Conservation (phyloP, 139 green algal genomes). For the Picochlorum costavermella region DNA sequence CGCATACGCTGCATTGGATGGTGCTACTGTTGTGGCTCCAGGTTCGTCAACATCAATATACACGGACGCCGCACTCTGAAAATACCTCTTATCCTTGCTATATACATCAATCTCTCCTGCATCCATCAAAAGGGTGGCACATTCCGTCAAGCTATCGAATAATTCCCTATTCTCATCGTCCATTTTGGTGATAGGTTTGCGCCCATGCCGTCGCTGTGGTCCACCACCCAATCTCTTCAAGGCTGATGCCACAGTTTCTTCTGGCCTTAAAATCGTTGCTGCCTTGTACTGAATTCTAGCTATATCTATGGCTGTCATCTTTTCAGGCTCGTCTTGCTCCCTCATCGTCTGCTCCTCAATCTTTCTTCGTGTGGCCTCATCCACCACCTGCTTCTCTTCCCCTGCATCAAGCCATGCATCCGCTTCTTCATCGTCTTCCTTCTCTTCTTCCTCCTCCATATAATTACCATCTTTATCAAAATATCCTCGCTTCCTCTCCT, state of each 20-base stretch:
- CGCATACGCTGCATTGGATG: constrained; percentile 20
- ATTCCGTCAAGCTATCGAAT: constrained; percentile 47
- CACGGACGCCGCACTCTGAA: constrained; percentile 30
- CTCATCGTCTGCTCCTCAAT: constrained; percentile 28
- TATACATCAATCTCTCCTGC: constrained; percentile 49
- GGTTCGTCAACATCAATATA: constrained; percentile 33
- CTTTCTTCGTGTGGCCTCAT: constrained; percentile 25
- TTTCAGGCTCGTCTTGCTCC: constrained; percentile 16
- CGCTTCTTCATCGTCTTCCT: constrained; percentile 35
- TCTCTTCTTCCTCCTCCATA: constrained; percentile 40
- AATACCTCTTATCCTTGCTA: constrained; percentile 29
- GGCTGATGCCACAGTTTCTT: constrained; percentile 48
- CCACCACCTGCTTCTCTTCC: constrained; percentile 44
- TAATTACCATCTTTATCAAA: constrained; percentile 72
- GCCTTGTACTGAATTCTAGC: constrained; percentile 42
- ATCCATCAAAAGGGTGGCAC: constrained; percentile 40
- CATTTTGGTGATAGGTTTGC: constrained; percentile 10
- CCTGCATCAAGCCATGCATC: constrained; percentile 55
- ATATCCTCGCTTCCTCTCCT: constrained; percentile 54
- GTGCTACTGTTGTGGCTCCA: constrained; percentile 4
- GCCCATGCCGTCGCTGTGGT: constrained; percentile 14
- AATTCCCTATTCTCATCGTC: constrained; percentile 13
- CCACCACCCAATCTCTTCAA: constrained; percentile 22
- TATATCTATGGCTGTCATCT: constrained; percentile 44
- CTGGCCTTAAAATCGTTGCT: constrained; percentile 37